Conservation (phyloP, 371 early-diverging fungal genomes). For the Mortierella sp. region DNA sequence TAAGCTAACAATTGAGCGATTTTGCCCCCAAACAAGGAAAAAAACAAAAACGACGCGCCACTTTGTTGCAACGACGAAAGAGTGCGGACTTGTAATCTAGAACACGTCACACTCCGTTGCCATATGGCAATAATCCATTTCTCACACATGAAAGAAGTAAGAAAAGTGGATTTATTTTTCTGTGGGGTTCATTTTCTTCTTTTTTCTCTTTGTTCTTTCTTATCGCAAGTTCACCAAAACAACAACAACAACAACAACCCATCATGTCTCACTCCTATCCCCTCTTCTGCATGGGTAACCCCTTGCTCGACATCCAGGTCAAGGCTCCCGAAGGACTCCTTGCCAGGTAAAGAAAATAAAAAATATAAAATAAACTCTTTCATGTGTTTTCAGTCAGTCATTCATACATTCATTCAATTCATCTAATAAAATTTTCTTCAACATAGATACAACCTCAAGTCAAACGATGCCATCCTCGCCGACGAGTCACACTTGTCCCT, state of each 20-base stretch:
- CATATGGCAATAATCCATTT: too few relatives aligned
- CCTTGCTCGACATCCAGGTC: conserved; percentile 95
- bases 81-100: too few relatives aligned
- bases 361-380: background rate
- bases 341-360: conserved; percentile 68
- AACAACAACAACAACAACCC: background rate
- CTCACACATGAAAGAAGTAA: too few relatives aligned
- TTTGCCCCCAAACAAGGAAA: too few relatives aligned
- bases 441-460: conserved; percentile 80
- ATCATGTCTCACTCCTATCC: conserved; percentile 28
- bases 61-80: too few relatives aligned
- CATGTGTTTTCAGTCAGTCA: background rate
- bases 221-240: background rate
- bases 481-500: conserved; percentile 86
- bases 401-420: background rate
- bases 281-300: conserved; percentile 89
- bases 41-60: too few relatives aligned
- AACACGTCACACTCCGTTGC: too few relatives aligned
- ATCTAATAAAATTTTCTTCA: background rate
- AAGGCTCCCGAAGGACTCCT: conserved; percentile 80
- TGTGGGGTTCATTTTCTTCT: background rate
- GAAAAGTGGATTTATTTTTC: too few relatives aligned
- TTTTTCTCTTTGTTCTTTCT: background rate
- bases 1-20: too few relatives aligned
- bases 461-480: conserved; percentile 96